phyloP scores from a whole-genome alignment of 1,284 basidiomycete genomes.

The Sporisorium sorghi region DNA sequence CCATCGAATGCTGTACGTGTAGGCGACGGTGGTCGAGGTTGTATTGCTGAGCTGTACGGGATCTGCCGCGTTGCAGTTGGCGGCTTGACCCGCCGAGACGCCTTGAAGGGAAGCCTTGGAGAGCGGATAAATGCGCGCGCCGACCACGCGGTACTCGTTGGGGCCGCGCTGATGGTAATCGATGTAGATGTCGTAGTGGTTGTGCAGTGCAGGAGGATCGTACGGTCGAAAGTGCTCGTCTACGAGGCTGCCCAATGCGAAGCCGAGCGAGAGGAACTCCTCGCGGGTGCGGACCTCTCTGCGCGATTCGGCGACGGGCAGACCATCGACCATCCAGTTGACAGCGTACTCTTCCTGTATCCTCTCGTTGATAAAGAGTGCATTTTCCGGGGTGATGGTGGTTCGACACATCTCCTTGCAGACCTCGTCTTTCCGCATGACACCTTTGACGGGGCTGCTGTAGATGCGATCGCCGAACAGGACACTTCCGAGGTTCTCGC shows the following conservation, averaged over 20 bases:
- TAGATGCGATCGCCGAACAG: slow-evolving; percentile 96
- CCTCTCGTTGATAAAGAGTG: slow-evolving; percentile 88
- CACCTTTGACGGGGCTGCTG: slow-evolving; percentile 85
- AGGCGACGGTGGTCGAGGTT: slow-evolving; percentile 78
- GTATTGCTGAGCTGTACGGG: slow-evolving; percentile 72
- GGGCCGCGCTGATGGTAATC: slow-evolving; percentile 64
- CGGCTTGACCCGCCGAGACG: slow-evolving; percentile 16
- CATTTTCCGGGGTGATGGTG: slow-evolving; percentile 78
- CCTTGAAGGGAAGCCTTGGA: slow-evolving; percentile 54
- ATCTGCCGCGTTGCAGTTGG: slow-evolving; percentile 51
- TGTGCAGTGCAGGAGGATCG: slow-evolving; percentile 64
- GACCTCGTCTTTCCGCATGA: slow-evolving; percentile 79
- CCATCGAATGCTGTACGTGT: slow-evolving; percentile 91
- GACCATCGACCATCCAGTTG: slow-evolving; percentile 93
- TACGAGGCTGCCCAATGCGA: slow-evolving; percentile 67
- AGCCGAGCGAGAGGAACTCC: slow-evolving; percentile 74
- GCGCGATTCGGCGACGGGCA: slow-evolving; percentile 78
- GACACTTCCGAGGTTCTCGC: slow-evolving; percentile 90
- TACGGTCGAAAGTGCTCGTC: slow-evolving; percentile 69
- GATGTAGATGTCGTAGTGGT: slow-evolving; percentile 67
- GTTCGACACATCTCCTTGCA: slow-evolving; percentile 82
- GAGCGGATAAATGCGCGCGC: slow-evolving; percentile 63
- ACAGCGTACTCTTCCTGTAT: slow-evolving; percentile 92
- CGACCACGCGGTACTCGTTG: slow-evolving; percentile 66
- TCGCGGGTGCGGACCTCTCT: slow-evolving; percentile 66